Evolutionary conservation across 805 yeast genomes (phyloP).

Genomic region (Tetrapisispora taiwanensis): DNA sequence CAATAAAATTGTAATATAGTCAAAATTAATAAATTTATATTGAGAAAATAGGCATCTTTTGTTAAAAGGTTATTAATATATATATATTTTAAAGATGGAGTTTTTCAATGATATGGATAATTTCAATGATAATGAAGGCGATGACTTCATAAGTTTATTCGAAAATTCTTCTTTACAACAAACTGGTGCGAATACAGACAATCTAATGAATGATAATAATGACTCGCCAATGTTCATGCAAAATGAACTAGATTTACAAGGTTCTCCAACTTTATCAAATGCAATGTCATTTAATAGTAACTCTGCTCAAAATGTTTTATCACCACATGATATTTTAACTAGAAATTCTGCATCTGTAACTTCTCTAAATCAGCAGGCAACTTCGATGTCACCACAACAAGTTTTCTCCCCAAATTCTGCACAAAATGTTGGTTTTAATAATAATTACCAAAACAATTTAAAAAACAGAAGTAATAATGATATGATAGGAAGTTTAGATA

Average conservation of each 20-base stretch:
- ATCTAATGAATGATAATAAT: background rate
- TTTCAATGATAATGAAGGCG: conserved; percentile 3
- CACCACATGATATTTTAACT: conserved; percentile 28
- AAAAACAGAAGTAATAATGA: background rate
- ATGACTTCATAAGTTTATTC: conserved; percentile 8
- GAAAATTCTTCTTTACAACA: conserved; percentile 3
- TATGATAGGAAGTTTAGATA: background rate
- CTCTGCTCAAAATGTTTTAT: conserved; percentile 6
- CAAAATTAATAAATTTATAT: no score
- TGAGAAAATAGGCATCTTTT: no score
- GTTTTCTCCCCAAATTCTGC: conserved; percentile 14
- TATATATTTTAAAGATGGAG: conserved; percentile 6
- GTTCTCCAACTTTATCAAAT: background rate
- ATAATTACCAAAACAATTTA: background rate
- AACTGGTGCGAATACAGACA: background rate
- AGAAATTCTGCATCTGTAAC: conserved; percentile 14
- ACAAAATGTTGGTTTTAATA: background rate
- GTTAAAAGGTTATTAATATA: no score
- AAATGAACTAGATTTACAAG: background rate
- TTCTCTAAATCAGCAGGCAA: conserved; percentile 11
- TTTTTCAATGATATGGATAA: conserved; percentile 6
- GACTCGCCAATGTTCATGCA: background rate
- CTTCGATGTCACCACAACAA: conserved; percentile 19
- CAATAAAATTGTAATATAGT: no score
- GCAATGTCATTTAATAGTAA: background rate